Evolutionary conservation across 1,139 yeast species (phyloP).

Genomic region (Sugiyamaella novakii): DNA sequence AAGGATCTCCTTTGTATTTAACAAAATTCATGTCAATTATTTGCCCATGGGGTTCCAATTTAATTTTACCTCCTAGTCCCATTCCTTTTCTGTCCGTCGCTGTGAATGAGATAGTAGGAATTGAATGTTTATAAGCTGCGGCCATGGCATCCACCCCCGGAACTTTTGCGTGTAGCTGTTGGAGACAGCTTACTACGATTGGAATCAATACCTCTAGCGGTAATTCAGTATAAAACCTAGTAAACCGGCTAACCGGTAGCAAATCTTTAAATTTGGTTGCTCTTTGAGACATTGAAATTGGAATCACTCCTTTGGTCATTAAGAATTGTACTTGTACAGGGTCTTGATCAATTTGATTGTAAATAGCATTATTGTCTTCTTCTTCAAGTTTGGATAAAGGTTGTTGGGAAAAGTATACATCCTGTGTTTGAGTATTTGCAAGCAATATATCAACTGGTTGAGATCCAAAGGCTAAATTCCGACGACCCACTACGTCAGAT

Average conservation of each 20-base stretch:
- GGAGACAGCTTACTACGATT: constrained; percentile 46
- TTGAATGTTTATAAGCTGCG: constrained; percentile 20
- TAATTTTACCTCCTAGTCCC: constrained; percentile 52
- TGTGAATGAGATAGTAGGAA: constrained; percentile 45
- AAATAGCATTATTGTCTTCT: constrained; percentile 40
- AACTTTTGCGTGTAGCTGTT: constrained; percentile 45
- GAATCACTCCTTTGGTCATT: constrained; percentile 31
- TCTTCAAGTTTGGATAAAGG: constrained; percentile 6
- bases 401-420: constrained; percentile 28
- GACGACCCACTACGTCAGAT: constrained; percentile 4
- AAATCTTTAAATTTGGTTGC: constrained; percentile 39
- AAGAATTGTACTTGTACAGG: constrained; percentile 56
- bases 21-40: constrained; percentile 50
- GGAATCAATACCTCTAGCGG: constrained; percentile 50
- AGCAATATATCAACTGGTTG: constrained; percentile 18
- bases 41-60: constrained; percentile 40
- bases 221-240: constrained; percentile 51
- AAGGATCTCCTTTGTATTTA: constrained; percentile 61
- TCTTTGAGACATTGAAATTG: constrained; percentile 38
- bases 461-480: constrained; percentile 13
- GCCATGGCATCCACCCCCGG: constrained; percentile 29
- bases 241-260: constrained; percentile 48
- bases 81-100: constrained; percentile 52
- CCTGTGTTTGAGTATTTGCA: constrained; percentile 10
- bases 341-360: constrained; percentile 48